Percentiles rank a stretch among this genome's conserved stretches.
phyloP scores from a whole-genome alignment of 306 rosid species.

The Prunus fruticosa region DNA sequence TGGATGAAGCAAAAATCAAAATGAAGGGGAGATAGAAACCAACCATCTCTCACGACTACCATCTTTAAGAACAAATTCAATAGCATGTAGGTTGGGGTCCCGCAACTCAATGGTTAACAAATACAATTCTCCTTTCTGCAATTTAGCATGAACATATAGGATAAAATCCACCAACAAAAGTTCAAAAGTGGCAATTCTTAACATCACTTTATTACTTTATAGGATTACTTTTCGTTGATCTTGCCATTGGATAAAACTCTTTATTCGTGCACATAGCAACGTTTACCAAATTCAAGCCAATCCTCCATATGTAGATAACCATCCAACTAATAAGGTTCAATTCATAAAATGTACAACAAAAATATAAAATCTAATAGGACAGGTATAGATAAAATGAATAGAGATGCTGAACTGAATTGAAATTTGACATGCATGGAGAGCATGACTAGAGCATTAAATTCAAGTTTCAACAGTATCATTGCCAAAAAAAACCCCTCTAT shows the following conservation, averaged over 20 bases:
- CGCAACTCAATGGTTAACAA: conserved; percentile 31
- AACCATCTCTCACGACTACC: conserved; percentile 30
- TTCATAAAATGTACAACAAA: not conserved
- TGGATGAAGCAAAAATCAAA: not conserved
- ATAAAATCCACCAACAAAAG: not conserved
- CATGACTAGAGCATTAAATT: not conserved
- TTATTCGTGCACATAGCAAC: not conserved
- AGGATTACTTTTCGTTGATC: not conserved
- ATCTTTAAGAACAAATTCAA: conserved; percentile 42
- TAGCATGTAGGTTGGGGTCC: conserved; percentile 32
- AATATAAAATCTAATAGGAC: not conserved
- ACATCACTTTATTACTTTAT: not conserved
- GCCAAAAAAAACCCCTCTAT: not conserved
- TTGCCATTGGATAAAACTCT: not conserved
- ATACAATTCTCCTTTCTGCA: conserved; percentile 34
- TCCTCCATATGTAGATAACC: not conserved
- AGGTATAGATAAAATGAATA: not conserved
- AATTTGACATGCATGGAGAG: not conserved
- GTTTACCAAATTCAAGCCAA: not conserved
- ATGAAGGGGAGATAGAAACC: not conserved
- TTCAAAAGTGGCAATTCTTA: not conserved
- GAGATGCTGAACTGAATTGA: not conserved
- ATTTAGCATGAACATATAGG: not conserved
- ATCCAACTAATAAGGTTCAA: not conserved
- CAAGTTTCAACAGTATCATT: not conserved